Percentiles rank a stretch among this genome's conserved stretches.
Conservation (phyloP, 495 filamentous ascomycete species). For the Poronia punctata region DNA sequence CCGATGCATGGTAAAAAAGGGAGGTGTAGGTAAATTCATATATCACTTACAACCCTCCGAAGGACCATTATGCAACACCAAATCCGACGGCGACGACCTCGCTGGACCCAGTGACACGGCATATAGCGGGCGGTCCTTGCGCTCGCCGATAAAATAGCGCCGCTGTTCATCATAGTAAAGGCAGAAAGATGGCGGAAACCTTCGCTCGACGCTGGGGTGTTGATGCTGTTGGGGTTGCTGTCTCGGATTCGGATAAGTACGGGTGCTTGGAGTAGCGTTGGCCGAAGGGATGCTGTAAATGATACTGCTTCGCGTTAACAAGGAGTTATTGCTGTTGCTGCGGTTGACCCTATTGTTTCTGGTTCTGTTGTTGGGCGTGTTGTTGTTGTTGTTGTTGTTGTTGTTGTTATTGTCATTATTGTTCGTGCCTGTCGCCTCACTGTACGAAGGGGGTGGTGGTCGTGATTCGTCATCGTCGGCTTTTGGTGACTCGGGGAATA, state of each 20-base stretch:
- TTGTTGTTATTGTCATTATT: background rate
- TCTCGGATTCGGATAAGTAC: too few relatives aligned
- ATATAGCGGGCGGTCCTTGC: slow-evolving; percentile 17
- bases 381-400: background rate
- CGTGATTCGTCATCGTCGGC: too few relatives aligned
- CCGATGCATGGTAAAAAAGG: background rate
- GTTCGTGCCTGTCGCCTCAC: slow-evolving; percentile 4
- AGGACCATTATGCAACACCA: slow-evolving; percentile 21
- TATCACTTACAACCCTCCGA: slow-evolving; percentile 1
- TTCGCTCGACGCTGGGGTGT: background rate
- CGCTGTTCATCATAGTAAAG: slow-evolving; percentile 13
- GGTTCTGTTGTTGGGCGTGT: background rate
- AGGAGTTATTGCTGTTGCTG: background rate
- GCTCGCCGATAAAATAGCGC: slow-evolving; percentile 16
- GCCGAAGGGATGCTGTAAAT: background rate
- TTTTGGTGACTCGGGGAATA: too few relatives aligned
- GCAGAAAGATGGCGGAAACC: slow-evolving; percentile 22
- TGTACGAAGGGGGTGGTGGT: slow-evolving; percentile 9
- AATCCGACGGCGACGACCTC: slow-evolving; percentile 8
- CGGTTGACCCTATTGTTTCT: background rate
- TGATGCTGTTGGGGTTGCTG: background rate
- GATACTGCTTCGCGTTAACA: background rate
- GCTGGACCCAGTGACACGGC: slow-evolving; percentile 11
- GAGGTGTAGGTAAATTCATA: background rate
- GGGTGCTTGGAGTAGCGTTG: background rate